Percentiles rank a stretch among this genome's conserved stretches.
These are phyloP conservation scores for Nicotiana undulata DNA, from an alignment of 257 asterid species.

Conservation along the genomic window DNA sequence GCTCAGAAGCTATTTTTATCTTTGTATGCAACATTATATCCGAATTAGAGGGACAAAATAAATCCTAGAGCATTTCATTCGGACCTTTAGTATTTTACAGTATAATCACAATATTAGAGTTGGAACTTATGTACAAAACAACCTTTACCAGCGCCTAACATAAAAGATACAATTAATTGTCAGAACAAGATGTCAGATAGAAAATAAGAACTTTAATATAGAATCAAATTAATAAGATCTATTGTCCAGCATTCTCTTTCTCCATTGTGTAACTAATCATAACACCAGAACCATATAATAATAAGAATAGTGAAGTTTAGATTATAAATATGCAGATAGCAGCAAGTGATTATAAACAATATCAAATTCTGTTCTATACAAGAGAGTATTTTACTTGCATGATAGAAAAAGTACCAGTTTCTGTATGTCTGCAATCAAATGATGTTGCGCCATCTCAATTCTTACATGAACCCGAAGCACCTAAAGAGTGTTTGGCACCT, in stretches of 20 bases:
- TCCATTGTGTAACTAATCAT: neutral
- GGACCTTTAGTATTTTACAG: neutral
- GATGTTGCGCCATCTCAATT: constrained; percentile 1
- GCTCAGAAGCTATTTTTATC: neutral
- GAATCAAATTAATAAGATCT: neutral
- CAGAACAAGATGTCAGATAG: neutral
- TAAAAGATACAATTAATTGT: neutral
- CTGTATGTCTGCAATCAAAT: neutral
- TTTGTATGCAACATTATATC: neutral
- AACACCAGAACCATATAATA: neutral
- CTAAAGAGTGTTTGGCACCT: constrained; percentile 39
- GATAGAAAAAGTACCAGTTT: constrained; percentile 9
- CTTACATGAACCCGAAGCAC: constrained; percentile 71
- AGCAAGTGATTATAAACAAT: neutral
- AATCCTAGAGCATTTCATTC: neutral
- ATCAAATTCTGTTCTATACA: constrained; percentile 3
- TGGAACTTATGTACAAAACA: neutral
- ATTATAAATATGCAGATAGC: neutral
- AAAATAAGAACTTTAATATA: neutral
- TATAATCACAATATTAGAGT: neutral
- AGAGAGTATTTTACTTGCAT: constrained; percentile 13
- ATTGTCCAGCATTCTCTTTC: neutral
- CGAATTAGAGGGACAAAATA: neutral
- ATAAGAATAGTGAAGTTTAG: neutral
- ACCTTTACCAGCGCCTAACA: neutral